Evolutionary conservation across 2,329 filamentous ascomycete genomes (phyloP).

Genomic region (Fusarium sp.): DNA sequence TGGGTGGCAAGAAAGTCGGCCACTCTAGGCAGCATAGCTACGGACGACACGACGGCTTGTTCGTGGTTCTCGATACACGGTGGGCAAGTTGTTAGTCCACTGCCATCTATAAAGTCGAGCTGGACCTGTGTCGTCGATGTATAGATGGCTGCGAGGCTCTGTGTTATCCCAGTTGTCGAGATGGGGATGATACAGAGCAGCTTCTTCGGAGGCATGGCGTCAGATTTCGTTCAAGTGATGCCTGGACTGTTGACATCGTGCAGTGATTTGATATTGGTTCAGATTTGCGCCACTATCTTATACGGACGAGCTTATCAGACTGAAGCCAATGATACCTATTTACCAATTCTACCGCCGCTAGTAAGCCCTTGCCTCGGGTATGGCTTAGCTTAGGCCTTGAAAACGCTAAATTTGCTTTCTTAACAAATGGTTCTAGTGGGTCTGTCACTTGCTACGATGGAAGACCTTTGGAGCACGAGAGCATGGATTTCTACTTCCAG

Average conservation of each 20-base stretch:
- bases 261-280: background rate
- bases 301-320: background rate
- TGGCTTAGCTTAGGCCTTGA: background rate
- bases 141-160: background rate
- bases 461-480: background rate
- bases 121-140: background rate
- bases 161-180: background rate
- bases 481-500: background rate
- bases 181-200: background rate
- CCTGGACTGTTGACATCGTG: background rate
- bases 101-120: background rate
- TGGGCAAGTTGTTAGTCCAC: background rate
- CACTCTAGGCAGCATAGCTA: background rate
- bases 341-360: background rate
- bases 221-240: background rate
- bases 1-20: background rate
- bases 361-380: background rate
- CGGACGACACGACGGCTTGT: background rate
- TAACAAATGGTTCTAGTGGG: background rate
- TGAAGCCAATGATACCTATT: background rate
- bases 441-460: background rate
- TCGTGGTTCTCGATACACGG: background rate
- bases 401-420: background rate
- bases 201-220: background rate
- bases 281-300: background rate